A percentile compares a stretch with the other conserved stretches of the same genome.
Evolutionary conservation across 441 rosid genomes (phyloP).

Genomic region (Arabidopsis hybrid): DNA sequence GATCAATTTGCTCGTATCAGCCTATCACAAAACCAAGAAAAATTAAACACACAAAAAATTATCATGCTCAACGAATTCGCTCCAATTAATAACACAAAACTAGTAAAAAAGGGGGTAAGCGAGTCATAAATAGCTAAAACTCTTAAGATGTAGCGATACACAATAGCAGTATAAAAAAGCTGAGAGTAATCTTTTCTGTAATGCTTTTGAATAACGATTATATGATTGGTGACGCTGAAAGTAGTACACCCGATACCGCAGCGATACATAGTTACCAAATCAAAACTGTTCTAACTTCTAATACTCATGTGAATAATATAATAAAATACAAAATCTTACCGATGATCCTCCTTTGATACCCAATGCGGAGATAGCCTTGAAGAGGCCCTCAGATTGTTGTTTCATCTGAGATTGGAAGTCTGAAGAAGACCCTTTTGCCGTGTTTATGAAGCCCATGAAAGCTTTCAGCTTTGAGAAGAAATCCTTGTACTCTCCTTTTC

Average conservation of each 20-base stretch:
- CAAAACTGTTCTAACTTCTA: no score
- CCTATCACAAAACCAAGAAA: slow-evolving; percentile 10
- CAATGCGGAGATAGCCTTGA: slow-evolving; percentile 32
- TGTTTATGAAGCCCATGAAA: slow-evolving; percentile 36
- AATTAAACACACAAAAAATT: not conserved
- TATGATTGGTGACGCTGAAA: no score
- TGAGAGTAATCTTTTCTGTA: no score
- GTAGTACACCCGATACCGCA: no score
- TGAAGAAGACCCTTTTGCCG: slow-evolving; percentile 30
- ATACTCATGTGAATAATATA: not conserved
- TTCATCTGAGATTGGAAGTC: slow-evolving; percentile 40
- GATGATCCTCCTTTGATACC: slow-evolving; percentile 30
- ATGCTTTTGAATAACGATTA: no score
- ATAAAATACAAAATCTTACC: slow-evolving; percentile 10
- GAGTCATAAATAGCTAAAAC: no score
- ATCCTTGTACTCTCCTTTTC: slow-evolving; percentile 17
- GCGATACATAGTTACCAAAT: no score
- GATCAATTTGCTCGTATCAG: slow-evolving; percentile 29
- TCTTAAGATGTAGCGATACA: no score
- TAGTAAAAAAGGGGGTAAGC: no score
- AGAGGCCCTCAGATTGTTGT: slow-evolving; percentile 30
- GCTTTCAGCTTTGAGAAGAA: slow-evolving; percentile 33
- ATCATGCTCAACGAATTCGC: not conserved
- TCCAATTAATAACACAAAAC: no score
- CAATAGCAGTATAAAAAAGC: no score